phyloP scores from a whole-genome alignment of 495 filamentous ascomycete genomes.

The Penicillium riverlandense region DNA sequence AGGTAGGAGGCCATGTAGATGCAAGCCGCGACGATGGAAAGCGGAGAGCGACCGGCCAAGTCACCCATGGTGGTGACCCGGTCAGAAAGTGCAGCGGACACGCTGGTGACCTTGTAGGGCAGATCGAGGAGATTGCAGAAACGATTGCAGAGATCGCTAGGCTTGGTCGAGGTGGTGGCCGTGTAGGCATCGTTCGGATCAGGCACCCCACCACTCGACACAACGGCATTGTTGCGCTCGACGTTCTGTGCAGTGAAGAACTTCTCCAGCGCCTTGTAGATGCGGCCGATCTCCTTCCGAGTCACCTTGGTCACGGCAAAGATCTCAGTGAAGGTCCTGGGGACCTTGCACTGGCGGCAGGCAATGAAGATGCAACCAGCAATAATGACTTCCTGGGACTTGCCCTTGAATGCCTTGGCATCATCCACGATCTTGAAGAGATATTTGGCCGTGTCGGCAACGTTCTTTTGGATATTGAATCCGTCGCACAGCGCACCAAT shows the following conservation, averaged over 20 bases:
- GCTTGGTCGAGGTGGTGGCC: constrained; percentile 70
- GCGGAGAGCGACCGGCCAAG: constrained; percentile 85
- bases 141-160: constrained; percentile 77
- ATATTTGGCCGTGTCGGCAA: constrained; percentile 82
- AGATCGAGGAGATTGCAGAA: constrained; percentile 79
- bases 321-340: constrained; percentile 88
- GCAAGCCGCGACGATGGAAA: constrained; percentile 88
- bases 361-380: constrained; percentile 97
- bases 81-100: constrained; percentile 67
- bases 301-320: constrained; percentile 85
- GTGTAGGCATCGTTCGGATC: constrained; percentile 55
- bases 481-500: constrained; percentile 84
- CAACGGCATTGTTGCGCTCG: constrained; percentile 43
- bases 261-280: constrained; percentile 87
- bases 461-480: constrained; percentile 69
- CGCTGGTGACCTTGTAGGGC: constrained; percentile 56
- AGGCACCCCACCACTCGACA: constrained; percentile 37
- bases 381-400: constrained; percentile 87
- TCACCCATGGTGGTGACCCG: constrained; percentile 64
- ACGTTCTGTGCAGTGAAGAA: constrained; percentile 62
- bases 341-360: constrained; percentile 79
- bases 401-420: constrained; percentile 87
- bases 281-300: constrained; percentile 94
- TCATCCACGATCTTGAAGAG: constrained; percentile 92
- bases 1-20: constrained; percentile 91